Evolutionary conservation across 768 basidiomycete genomes (phyloP).

Genomic region (Phylloporus sp.): DNA sequence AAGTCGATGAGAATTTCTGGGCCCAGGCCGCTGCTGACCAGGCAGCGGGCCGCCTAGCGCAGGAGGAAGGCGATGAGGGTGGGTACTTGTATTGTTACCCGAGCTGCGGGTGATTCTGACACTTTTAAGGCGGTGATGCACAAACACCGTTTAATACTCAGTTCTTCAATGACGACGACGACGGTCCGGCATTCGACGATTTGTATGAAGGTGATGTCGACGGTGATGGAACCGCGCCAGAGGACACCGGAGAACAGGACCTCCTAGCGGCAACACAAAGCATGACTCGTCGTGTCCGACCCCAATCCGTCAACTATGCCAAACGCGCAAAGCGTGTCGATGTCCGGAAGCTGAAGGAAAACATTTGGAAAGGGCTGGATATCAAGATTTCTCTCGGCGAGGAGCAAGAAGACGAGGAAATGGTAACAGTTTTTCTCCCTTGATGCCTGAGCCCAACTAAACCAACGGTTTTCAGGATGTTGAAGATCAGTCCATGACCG

Average conservation of each 20-base stretch:
- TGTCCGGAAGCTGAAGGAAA: conserved; percentile 93
- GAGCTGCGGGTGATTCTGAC: conserved; percentile 6
- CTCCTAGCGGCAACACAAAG: conserved; percentile 76
- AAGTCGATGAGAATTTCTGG: conserved; percentile 97
- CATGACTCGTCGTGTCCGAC: conserved; percentile 71
- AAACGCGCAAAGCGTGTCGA: conserved; percentile 96
- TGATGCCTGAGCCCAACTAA: not conserved
- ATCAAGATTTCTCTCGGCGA: conserved; percentile 49
- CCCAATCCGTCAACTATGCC: conserved; percentile 89
- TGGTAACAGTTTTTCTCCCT: conserved; percentile 40
- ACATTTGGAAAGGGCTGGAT: conserved; percentile 92
- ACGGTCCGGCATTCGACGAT: conserved; percentile 67
- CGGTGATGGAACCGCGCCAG: conserved; percentile 41
- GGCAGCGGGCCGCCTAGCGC: conserved; percentile 50
- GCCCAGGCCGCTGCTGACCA: conserved; percentile 88
- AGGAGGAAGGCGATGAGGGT: conserved; percentile 64
- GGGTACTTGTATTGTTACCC: conserved; percentile 16
- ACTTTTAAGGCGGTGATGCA: conserved; percentile 38
- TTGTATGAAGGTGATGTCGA: conserved; percentile 43
- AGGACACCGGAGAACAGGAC: conserved; percentile 78
- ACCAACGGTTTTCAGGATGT: conserved; percentile 45
- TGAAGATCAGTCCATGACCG: conserved; percentile 48
- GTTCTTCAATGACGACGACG: conserved; percentile 95
- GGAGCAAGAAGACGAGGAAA: conserved; percentile 43
- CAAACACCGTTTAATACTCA: conserved; percentile 86